Percentiles rank a stretch among this genome's conserved stretches.
These are phyloP conservation scores for Talaromyces trachyspermus DNA, from an alignment of 495 filamentous ascomycete genomes.

Conservation along the genomic window DNA sequence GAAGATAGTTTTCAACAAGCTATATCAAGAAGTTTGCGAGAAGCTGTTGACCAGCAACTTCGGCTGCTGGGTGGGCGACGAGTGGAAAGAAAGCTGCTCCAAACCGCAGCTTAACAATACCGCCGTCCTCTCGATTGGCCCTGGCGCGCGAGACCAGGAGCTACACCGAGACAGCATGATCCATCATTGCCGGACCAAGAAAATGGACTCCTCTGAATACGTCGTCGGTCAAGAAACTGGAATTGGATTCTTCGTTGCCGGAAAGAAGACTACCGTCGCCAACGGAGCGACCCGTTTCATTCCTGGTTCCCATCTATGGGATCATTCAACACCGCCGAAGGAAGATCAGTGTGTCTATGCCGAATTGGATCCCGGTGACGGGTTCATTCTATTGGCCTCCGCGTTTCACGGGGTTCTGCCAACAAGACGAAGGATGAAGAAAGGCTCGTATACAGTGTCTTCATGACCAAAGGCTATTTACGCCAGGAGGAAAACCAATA, in stretches of 20 bases:
- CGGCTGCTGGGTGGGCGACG: conserved; percentile 15
- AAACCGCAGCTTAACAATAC: conserved; percentile 21
- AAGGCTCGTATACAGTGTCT: conserved; percentile 19
- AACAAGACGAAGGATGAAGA: conserved; percentile 22
- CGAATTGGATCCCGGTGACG: conserved; percentile 28
- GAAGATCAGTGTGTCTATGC: conserved; percentile 17
- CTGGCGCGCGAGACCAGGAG: conserved; percentile 22
- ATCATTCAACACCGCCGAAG: conserved; percentile 11
- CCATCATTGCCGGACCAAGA: conserved; percentile 15
- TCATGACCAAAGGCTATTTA: conserved; percentile 26
- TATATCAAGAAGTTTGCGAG: conserved; percentile 19
- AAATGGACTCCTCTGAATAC: conserved; percentile 8
- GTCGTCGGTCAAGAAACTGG: conserved; percentile 16
- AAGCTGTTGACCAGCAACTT: conserved; percentile 18
- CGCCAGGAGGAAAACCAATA: conserved; percentile 22
- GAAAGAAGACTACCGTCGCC: conserved; percentile 18
- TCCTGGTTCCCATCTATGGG: conserved; percentile 36
- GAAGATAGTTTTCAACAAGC: conserved; percentile 16
- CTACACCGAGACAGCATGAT: conserved; percentile 29
- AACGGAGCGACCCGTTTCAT: conserved; percentile 41
- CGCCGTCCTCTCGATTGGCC: conserved; percentile 21
- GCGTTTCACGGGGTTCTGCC: conserved; percentile 26
- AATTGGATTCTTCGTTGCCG: conserved; percentile 28
- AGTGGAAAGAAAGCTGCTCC: conserved; percentile 14
- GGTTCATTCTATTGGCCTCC: conserved; percentile 29